phyloP scores from a whole-genome alignment of 371 early-diverging fungal species.

The Saksenaea oblongispora region DNA sequence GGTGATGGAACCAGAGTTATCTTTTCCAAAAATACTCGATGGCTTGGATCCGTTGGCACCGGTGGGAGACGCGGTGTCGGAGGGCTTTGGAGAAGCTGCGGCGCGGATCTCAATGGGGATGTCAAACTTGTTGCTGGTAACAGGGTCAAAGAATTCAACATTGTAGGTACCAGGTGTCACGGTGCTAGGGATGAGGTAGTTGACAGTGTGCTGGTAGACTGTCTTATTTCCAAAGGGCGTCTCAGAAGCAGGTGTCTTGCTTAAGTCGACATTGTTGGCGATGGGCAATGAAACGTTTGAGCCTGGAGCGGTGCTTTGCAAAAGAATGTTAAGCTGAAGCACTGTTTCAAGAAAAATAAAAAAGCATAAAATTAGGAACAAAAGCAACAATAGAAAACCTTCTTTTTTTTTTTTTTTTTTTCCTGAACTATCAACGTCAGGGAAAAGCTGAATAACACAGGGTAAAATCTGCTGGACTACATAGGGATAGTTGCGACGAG shows the following conservation, averaged over 20 bases:
- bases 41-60: slow-evolving; percentile 7
- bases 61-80: slow-evolving; percentile 6
- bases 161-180: slow-evolving; percentile 42
- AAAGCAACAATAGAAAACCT: background rate
- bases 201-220: slow-evolving; percentile 44
- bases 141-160: slow-evolving; percentile 38
- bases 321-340: background rate
- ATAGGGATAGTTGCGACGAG: slow-evolving; percentile 38
- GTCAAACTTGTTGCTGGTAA: slow-evolving; percentile 30
- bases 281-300: slow-evolving; percentile 17
- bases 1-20: slow-evolving; percentile 9
- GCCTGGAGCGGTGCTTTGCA: background rate
- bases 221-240: slow-evolving; percentile 34
- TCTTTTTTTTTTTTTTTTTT: background rate
- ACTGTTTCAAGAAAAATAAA: background rate
- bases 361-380: background rate
- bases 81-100: slow-evolving; percentile 26
- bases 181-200: slow-evolving; percentile 41
- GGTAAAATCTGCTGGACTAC: slow-evolving; percentile 40
- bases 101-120: slow-evolving; percentile 47
- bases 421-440: slow-evolving; percentile 25
- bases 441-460: slow-evolving; percentile 35
- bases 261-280: slow-evolving; percentile 32
- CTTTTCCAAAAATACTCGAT: background rate
- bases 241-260: slow-evolving; percentile 29